A percentile compares a stretch with the other conserved stretches of the same genome.
Conservation (phyloP, 2,329 filamentous ascomycete species). For the Didymella sp. region DNA sequence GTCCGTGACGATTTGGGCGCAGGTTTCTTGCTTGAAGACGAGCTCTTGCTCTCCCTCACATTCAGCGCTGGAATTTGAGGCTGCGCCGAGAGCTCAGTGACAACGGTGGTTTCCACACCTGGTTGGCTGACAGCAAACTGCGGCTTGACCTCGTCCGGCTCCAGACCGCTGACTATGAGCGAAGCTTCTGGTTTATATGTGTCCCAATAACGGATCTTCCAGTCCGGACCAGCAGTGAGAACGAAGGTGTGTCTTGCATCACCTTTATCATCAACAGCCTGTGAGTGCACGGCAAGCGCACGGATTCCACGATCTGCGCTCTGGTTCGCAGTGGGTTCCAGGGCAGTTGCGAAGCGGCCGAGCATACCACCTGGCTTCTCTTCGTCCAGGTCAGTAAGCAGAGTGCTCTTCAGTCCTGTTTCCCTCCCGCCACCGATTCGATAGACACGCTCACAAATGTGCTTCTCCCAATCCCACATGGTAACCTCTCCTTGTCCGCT, state of each 20-base stretch:
- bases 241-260: slow-evolving; percentile 82
- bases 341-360: slow-evolving; percentile 77
- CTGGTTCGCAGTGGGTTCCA: slow-evolving; percentile 59
- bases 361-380: slow-evolving; percentile 86
- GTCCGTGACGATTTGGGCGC: slow-evolving; percentile 67
- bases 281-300: slow-evolving; percentile 75
- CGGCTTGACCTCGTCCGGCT: slow-evolving; percentile 73
- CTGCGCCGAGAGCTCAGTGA: slow-evolving; percentile 48
- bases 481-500: slow-evolving; percentile 88
- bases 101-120: slow-evolving; percentile 51
- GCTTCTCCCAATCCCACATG: slow-evolving; percentile 94
- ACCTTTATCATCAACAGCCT: slow-evolving; percentile 71
- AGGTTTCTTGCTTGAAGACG: slow-evolving; percentile 47
- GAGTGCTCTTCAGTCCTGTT: slow-evolving; percentile 59
- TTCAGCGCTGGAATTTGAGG: slow-evolving; percentile 23
- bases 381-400: slow-evolving; percentile 88
- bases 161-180: slow-evolving; percentile 78
- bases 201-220: slow-evolving; percentile 94
- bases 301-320: slow-evolving; percentile 72
- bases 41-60: slow-evolving; percentile 37
- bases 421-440: slow-evolving; percentile 60
- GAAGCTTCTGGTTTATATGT: slow-evolving; percentile 78
- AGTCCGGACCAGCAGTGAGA: slow-evolving; percentile 86
- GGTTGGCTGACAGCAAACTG: slow-evolving; percentile 61
- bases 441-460: slow-evolving; percentile 87